Evolutionary conservation across 2,329 filamentous ascomycete species (phyloP).

Genomic region (Colletotrichum lupini): DNA sequence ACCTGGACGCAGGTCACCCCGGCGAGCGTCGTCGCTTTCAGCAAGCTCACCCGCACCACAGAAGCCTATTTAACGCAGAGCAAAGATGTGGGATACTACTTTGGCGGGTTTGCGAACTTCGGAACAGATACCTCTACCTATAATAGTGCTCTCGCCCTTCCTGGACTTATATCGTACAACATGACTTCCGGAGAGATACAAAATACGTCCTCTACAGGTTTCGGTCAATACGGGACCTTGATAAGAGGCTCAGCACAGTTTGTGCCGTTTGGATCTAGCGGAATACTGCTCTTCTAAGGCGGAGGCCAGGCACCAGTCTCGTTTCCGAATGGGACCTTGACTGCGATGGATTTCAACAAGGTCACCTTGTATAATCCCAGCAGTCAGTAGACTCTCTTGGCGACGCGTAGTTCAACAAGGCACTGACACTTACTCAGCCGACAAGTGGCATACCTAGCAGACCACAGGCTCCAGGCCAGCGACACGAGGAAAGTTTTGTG

Average conservation of each 20-base stretch:
- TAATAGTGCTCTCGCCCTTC: constrained; percentile 11
- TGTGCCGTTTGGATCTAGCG: constrained; percentile 47
- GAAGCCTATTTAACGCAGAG: constrained; percentile 42
- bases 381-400: constrained; percentile 36
- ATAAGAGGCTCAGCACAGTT: constrained; percentile 44
- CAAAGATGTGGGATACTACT: constrained; percentile 43
- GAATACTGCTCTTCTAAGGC: constrained; percentile 47
- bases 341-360: constrained; percentile 41
- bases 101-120: constrained; percentile 37
- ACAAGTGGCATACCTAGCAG: constrained; percentile 46
- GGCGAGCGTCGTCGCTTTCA: constrained; percentile 42
- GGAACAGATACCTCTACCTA: too few relatives aligned
- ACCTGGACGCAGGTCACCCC: too few relatives aligned
- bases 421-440: background rate
- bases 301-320: constrained; percentile 41
- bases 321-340: too few relatives aligned
- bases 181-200: constrained; percentile 44
- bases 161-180: constrained; percentile 46
- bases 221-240: constrained; percentile 41
- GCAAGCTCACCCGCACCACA: constrained; percentile 47
- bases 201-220: constrained; percentile 43
- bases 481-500: constrained; percentile 45
- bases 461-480: constrained; percentile 45
- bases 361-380: constrained; percentile 47
- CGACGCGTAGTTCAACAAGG: background rate